These are phyloP conservation scores for Brachypodium distachyon DNA, from an alignment of 202 grass and related monocot genomes.

Conservation along the genomic window DNA sequence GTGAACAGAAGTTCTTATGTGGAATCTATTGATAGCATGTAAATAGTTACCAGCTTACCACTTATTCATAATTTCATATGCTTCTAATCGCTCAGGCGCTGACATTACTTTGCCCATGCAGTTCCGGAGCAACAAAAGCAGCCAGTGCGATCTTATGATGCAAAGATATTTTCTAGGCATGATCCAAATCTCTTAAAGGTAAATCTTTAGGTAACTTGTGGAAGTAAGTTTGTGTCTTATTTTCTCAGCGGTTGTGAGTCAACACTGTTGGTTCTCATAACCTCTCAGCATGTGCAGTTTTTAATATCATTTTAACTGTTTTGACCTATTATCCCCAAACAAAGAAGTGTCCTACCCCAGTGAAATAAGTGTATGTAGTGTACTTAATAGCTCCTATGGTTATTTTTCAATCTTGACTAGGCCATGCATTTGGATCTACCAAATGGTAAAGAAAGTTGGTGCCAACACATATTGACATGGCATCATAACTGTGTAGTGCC, in stretches of 20 bases:
- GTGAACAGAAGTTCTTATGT: not conserved
- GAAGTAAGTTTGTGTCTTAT: slow-evolving; percentile 15
- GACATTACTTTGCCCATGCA: slow-evolving; percentile 15
- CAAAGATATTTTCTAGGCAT: slow-evolving; percentile 73
- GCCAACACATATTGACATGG: not conserved
- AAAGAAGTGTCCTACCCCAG: not conserved
- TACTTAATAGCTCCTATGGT: not conserved
- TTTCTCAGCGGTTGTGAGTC: not conserved
- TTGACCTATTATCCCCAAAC: slow-evolving; percentile 1
- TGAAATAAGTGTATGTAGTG: not conserved
- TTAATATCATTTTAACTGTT: not conserved
- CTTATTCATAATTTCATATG: not conserved
- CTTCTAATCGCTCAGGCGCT: slow-evolving; percentile 12
- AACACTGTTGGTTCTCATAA: not conserved
- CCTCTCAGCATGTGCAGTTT: not conserved
- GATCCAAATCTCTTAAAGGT: slow-evolving; percentile 74
- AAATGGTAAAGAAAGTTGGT: not conserved
- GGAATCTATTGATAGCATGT: slow-evolving; percentile 16
- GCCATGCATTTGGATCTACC: not conserved
- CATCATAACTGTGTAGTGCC: not conserved
- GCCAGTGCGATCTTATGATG: slow-evolving; percentile 53
- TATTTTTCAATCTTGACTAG: not conserved
- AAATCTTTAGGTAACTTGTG: slow-evolving; percentile 22
- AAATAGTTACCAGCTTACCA: not conserved
- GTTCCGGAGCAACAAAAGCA: slow-evolving; percentile 64